A percentile compares a stretch with the other conserved stretches of the same genome.
phyloP scores from a whole-genome alignment of 768 basidiomycete genomes.

The Sarcomyxa edulis region DNA sequence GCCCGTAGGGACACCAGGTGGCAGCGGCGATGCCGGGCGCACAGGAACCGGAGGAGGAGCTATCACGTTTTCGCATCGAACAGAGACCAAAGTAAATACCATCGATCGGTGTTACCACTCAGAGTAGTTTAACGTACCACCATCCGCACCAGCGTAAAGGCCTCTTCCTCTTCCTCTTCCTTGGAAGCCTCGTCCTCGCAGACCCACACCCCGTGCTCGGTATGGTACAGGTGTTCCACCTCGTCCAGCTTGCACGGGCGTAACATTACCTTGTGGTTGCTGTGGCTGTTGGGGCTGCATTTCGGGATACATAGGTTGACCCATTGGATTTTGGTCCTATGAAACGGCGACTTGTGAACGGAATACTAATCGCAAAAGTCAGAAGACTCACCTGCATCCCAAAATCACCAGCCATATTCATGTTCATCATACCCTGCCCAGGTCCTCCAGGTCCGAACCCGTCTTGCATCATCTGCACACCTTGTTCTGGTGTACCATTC shows the following conservation, averaged over 20 bases:
- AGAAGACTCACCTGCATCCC: constrained; percentile 61
- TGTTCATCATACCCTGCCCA: constrained; percentile 60
- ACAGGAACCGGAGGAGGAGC: constrained; percentile 48
- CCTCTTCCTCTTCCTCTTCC: constrained; percentile 35
- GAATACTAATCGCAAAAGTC: constrained; percentile 18
- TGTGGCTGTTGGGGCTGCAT: constrained; percentile 42
- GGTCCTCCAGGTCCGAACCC: constrained; percentile 32
- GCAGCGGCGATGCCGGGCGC: constrained; percentile 79
- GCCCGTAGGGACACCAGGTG: constrained; percentile 83
- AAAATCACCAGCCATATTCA: constrained; percentile 66
- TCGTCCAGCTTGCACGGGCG: constrained; percentile 38
- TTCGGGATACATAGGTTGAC: constrained; percentile 62
- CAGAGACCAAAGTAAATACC: background rate
- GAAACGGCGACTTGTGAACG: constrained; percentile 1
- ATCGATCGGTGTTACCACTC: constrained; percentile 3
- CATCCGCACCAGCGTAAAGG: constrained; percentile 28
- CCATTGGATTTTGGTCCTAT: constrained; percentile 58
- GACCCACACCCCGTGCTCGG: constrained; percentile 21
- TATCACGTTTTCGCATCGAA: constrained; percentile 5
- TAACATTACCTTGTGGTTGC: constrained; percentile 26
- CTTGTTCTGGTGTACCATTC: constrained; percentile 38
- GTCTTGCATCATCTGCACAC: constrained; percentile 38
- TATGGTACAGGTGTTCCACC: constrained; percentile 31
- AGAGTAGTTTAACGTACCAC: constrained; percentile 23
- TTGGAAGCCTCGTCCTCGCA: constrained; percentile 36